Percentiles rank a stretch among this genome's conserved stretches.
Evolutionary conservation across 2,329 filamentous ascomycete species (phyloP).

Genomic region (Pestalotiopsis sp.): DNA sequence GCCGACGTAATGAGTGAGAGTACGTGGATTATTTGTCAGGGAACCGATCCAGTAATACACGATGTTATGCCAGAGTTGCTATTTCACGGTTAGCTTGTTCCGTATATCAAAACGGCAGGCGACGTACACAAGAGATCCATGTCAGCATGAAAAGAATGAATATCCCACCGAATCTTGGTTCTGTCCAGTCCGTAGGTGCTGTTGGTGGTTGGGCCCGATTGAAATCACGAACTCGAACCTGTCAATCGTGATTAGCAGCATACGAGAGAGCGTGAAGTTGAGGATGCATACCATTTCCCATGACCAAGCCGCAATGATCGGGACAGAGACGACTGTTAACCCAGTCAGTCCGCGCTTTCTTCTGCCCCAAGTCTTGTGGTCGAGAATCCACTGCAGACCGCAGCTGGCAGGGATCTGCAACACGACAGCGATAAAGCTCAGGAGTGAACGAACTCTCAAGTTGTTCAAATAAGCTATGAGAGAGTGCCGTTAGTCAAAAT

Average conservation of each 20-base stretch:
- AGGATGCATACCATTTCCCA: conserved; percentile 24
- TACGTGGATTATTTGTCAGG: conserved; percentile 25
- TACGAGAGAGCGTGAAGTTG: background rate
- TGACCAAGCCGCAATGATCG: conserved; percentile 27
- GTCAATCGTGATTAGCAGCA: background rate
- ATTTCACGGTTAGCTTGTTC: background rate
- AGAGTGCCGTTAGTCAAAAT: background rate
- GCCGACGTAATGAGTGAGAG: conserved; percentile 21
- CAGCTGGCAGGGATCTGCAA: conserved; percentile 30
- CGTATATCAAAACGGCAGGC: background rate
- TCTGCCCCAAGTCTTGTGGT: conserved; percentile 11
- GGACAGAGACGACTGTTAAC: conserved; percentile 22
- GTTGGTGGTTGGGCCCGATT: conserved; percentile 19
- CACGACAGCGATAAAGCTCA: conserved; percentile 30
- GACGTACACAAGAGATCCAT: conserved; percentile 15
- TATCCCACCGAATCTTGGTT: conserved; percentile 21
- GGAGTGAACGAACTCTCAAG: conserved; percentile 17
- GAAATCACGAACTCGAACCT: conserved; percentile 18
- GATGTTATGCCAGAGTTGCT: conserved; percentile 29
- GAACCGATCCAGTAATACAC: conserved; percentile 29
- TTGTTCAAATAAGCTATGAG: conserved; percentile 10
- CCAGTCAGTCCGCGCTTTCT: conserved; percentile 21
- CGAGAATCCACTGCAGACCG: conserved; percentile 22
- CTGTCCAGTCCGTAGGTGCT: conserved; percentile 24
- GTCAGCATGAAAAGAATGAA: conserved; percentile 26